phyloP scores from a whole-genome alignment of 2,329 filamentous ascomycete species.

The Cordyceps javanica region DNA sequence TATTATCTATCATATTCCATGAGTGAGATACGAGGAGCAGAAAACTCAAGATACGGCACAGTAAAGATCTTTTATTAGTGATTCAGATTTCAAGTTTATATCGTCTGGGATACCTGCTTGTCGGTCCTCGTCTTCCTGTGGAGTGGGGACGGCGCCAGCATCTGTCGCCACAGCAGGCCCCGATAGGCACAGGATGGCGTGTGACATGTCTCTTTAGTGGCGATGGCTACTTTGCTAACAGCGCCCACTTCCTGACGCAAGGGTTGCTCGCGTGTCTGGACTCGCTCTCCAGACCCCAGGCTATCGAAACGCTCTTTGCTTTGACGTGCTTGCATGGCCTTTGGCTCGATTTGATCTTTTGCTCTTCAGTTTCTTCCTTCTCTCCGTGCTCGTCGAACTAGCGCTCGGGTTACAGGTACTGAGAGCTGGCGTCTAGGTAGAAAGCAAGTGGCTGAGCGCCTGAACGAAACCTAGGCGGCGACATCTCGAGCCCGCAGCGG shows the following conservation, averaged over 20 bases:
- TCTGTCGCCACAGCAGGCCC: background rate
- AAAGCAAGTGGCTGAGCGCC: background rate
- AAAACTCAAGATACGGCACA: too few species aligned
- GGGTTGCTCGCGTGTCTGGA: slow-evolving; percentile 18
- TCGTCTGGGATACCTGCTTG: background rate
- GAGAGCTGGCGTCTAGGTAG: background rate
- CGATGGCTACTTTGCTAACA: slow-evolving; percentile 12
- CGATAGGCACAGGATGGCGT: background rate
- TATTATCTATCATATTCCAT: too few species aligned
- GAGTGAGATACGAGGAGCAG: too few species aligned
- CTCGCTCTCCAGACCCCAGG: slow-evolving; percentile 1
- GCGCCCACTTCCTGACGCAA: slow-evolving; percentile 16
- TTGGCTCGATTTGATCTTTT: background rate
- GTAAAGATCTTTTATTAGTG: background rate
- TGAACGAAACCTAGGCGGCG: background rate
- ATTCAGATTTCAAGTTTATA: background rate
- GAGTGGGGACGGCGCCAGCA: background rate
- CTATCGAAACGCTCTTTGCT: background rate
- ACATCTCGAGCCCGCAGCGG: background rate
- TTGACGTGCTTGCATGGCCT: background rate
- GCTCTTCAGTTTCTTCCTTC: background rate
- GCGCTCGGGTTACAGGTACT: background rate
- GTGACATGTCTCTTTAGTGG: slow-evolving; percentile 11
- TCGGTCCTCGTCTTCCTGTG: background rate
- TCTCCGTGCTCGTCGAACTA: background rate